These are phyloP conservation scores for Colletotrichum aenigma DNA, from an alignment of 2,329 filamentous ascomycete species.

Conservation along the genomic window DNA sequence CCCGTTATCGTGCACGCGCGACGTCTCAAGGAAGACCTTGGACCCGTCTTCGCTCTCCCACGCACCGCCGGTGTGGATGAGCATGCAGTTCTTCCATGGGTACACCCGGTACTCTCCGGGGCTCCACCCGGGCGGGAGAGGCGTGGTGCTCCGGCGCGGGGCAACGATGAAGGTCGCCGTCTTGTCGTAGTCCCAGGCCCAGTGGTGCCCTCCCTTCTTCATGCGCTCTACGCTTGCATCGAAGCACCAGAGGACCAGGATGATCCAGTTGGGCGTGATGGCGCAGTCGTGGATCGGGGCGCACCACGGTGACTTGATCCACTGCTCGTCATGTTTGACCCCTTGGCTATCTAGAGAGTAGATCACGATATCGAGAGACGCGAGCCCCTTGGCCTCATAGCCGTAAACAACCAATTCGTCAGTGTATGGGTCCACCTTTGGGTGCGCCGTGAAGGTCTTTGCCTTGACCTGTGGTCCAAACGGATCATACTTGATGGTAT, in stretches of 20 bases:
- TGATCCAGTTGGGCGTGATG: slow-evolving; percentile 39
- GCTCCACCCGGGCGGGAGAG: slow-evolving; percentile 24
- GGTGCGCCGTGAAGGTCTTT: slow-evolving; percentile 45
- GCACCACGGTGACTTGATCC: slow-evolving; percentile 54
- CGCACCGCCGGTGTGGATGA: slow-evolving; percentile 13
- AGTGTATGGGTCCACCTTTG: slow-evolving; percentile 43
- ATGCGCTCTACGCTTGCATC: slow-evolving; percentile 37
- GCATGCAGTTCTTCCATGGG: slow-evolving; percentile 16
- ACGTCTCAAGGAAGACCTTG: not conserved
- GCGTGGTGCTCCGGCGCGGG: not conserved
- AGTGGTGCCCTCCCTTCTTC: slow-evolving; percentile 40
- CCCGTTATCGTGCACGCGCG: slow-evolving; percentile 28
- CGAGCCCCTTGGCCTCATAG: slow-evolving; percentile 44
- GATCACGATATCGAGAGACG: slow-evolving; percentile 36
- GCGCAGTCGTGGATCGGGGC: slow-evolving; percentile 44
- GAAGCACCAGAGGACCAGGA: slow-evolving; percentile 38
- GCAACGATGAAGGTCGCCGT: slow-evolving; percentile 2
- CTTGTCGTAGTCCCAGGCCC: slow-evolving; percentile 33
- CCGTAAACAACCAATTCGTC: slow-evolving; percentile 43
- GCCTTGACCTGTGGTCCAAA: slow-evolving; percentile 38
- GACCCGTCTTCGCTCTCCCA: slow-evolving; percentile 23
- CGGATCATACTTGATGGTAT: slow-evolving; percentile 40
- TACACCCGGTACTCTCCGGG: slow-evolving; percentile 25
- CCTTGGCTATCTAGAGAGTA: slow-evolving; percentile 35
- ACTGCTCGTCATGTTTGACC: slow-evolving; percentile 48